These are phyloP conservation scores for Microcyclosporella mali DNA, from an alignment of 2,329 filamentous ascomycete species.

Conservation along the genomic window DNA sequence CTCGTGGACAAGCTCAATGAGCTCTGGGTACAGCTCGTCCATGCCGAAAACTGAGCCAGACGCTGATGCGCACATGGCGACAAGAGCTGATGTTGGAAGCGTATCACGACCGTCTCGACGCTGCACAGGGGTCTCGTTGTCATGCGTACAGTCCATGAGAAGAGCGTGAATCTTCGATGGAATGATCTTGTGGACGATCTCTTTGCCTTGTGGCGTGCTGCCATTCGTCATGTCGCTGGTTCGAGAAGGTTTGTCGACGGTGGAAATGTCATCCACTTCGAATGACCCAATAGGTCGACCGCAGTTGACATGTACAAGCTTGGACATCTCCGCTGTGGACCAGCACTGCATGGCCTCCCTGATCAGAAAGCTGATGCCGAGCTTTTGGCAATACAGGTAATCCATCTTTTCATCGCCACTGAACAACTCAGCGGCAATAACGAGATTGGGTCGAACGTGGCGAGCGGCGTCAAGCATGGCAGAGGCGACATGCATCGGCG, in stretches of 20 bases:
- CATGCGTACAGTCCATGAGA: constrained; percentile 99
- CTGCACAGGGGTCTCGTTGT: constrained; percentile 93
- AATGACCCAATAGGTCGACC: constrained; percentile 95
- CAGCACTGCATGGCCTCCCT: constrained; percentile 98
- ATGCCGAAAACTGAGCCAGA: constrained; percentile 97
- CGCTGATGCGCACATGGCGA: constrained; percentile 91
- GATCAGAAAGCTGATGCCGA: constrained; percentile 86
- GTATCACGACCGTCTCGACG: constrained; percentile 93
- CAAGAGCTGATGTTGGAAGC: constrained; percentile 84
- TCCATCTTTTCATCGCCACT: constrained; percentile 94
- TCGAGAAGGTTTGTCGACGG: constrained; percentile 44
- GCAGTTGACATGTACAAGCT: constrained; percentile 87
- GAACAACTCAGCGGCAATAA: constrained; percentile 91
- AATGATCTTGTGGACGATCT: constrained; percentile 74
- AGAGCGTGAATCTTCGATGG: constrained; percentile 85
- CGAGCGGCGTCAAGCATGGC: constrained; percentile 93
- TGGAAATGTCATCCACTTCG: constrained; percentile 79
- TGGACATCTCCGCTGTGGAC: constrained; percentile 87
- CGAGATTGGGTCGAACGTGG: constrained; percentile 75
- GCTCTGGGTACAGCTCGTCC: constrained; percentile 87
- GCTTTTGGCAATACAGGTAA: constrained; percentile 87
- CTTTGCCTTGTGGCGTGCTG: constrained; percentile 38
- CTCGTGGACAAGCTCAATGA: constrained; percentile 91
- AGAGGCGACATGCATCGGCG: constrained; percentile 87
- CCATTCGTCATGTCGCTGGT: constrained; percentile 29